Evolutionary conservation across 2,329 filamentous ascomycete species (phyloP).

Genomic region (Colletotrichum scovillei): DNA sequence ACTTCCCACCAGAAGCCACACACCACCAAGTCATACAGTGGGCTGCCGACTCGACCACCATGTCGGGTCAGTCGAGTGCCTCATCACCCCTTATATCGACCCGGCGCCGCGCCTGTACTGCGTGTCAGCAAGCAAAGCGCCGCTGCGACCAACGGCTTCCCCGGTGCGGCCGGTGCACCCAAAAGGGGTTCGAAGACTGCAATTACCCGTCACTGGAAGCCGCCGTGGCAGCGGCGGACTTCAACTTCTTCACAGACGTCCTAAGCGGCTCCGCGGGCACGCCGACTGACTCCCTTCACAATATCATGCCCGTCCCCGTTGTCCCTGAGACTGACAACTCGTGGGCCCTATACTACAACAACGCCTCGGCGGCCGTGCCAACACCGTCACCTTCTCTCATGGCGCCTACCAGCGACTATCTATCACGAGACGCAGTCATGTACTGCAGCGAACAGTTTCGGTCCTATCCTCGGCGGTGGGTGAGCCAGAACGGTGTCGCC

Average conservation of each 20-base stretch:
- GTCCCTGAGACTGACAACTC: constrained; percentile 26
- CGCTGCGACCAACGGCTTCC: constrained; percentile 50
- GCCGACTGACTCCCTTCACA: constrained; percentile 24
- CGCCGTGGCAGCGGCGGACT: constrained; percentile 35
- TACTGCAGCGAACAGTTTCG: constrained; percentile 37
- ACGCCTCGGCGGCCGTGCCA: constrained; percentile 15
- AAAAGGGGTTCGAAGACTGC: constrained; percentile 40
- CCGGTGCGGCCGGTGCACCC: constrained; percentile 45
- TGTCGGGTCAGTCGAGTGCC: constrained; percentile 34
- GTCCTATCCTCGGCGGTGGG: constrained; percentile 42
- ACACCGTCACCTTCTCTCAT: constrained; percentile 22
- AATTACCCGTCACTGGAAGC: constrained; percentile 39
- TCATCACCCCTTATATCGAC: constrained; percentile 36
- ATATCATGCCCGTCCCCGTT: constrained; percentile 25
- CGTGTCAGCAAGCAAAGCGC: constrained; percentile 50
- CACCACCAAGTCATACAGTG: not conserved
- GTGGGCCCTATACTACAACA: constrained; percentile 35
- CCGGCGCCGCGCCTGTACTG: constrained; percentile 46
- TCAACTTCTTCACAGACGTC: constrained; percentile 43
- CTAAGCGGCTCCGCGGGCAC: constrained; percentile 33
- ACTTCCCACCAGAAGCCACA: not conserved
- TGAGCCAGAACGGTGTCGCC: constrained; percentile 38
- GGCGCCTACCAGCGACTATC: constrained; percentile 6
- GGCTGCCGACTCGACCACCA: constrained; percentile 24
- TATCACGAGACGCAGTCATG: constrained; percentile 30